These are phyloP conservation scores for Diospyros lotus DNA, from an alignment of 148 eudicot species.

Conservation along the genomic window DNA sequence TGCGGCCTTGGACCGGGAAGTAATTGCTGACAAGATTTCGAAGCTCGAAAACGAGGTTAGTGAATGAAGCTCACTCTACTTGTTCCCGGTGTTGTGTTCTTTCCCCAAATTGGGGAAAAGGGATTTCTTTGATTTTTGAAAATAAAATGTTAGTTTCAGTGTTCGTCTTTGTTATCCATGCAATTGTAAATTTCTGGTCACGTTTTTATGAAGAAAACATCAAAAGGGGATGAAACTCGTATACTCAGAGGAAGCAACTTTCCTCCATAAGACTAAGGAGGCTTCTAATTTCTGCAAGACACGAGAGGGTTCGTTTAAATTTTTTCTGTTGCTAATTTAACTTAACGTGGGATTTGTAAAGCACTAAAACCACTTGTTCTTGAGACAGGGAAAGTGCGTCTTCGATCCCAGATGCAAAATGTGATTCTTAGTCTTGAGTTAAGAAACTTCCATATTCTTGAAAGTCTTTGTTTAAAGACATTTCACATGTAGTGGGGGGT, in stretches of 20 bases:
- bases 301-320: too few relatives aligned
- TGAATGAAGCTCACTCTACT: neutral
- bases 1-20: conserved; percentile 28
- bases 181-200: too few relatives aligned
- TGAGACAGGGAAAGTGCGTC: neutral
- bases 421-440: neutral
- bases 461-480: too few relatives aligned
- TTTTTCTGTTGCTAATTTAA: neutral
- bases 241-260: too few relatives aligned
- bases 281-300: too few relatives aligned
- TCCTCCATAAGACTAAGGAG: too few relatives aligned
- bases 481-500: too few relatives aligned
- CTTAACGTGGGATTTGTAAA: neutral
- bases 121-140: neutral
- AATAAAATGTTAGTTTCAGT: neutral
- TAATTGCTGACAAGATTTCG: conserved; percentile 34
- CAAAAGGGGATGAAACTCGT: too few relatives aligned
- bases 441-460: too few relatives aligned
- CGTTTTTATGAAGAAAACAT: too few relatives aligned
- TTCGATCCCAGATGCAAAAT: neutral
- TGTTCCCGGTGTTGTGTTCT: neutral
- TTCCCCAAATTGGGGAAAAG: neutral
- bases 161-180: neutral
- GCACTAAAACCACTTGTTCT: neutral
- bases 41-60: conserved; percentile 82